Evolutionary conservation across 2,329 filamentous ascomycete species (phyloP), one percentile per base, ranked within the genome.

Genomic region (Microdochium bolleyi): DNA sequence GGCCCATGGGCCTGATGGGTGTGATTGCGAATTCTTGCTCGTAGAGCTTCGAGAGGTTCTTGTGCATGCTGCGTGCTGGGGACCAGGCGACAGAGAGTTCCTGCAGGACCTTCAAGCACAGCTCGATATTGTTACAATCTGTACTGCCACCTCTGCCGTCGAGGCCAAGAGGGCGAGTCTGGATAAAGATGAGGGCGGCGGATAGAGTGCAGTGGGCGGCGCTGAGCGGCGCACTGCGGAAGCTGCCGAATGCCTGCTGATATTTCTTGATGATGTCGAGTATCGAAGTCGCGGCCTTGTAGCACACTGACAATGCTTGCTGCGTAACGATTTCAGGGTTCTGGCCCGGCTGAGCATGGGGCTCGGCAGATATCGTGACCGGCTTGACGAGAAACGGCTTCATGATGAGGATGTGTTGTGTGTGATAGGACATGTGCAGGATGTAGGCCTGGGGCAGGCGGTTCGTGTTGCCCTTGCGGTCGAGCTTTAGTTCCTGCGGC

Each of bases 201-300:
- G 65, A 69, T 5, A 70, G 56, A 2, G 60, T 64, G 54, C 65
- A 70, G 51, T 70, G 63, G 1, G 66, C 70, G 1, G 67, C 62
- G 1, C 67, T 63, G 1, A 70, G 61, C 3, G 68, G 67, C 44
- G 67, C 69, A 14, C 53, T 54, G 24, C 57, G 65, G 56, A 70
- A 70, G 32, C 62, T 62, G 27, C 67, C 68, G 51, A 67, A 70
- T 2, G 50, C 55, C 22, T 65, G 59, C 21, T 64, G 59, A 50
- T 69, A 70, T 50, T 64, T 64, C 38, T 67, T 59, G 9, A 58
- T 57, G 16, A 66, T 53, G 14, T 60, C 30, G 37, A 61, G 61
- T 38, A 65, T 63, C 13, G 54, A 52, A 5, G 58, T 58, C 3
- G 61, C 55, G 11, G 67, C 61, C 37, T 61, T 57, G 32, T 51